phyloP scores from a whole-genome alignment of 331 rosid species.

The Erythrophleum ivorense region DNA sequence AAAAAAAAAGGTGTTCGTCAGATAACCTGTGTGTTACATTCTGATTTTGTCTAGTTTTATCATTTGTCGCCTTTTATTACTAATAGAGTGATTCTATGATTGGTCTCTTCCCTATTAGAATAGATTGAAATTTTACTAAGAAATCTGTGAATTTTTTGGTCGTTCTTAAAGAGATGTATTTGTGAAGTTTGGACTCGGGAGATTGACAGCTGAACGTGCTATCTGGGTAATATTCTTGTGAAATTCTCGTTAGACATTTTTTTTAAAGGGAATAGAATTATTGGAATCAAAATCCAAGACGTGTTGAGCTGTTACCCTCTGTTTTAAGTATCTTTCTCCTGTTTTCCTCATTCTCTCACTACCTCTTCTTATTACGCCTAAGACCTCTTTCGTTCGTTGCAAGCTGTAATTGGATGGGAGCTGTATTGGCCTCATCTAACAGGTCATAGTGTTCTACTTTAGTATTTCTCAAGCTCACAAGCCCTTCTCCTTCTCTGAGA shows the following conservation, averaged over 20 bases:
- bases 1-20: neutral
- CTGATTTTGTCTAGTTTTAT: constrained; percentile 34
- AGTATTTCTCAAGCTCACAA: neutral
- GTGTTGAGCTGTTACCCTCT: constrained; percentile 84
- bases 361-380: constrained; percentile 40
- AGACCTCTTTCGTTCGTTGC: constrained; percentile 53
- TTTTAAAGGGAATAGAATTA: neutral
- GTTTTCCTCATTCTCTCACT: constrained; percentile 1
- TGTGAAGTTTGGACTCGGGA: neutral
- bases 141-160: constrained; percentile 24
- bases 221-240: constrained; percentile 37
- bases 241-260: constrained; percentile 23
- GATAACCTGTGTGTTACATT: neutral
- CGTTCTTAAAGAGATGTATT: constrained; percentile 12
- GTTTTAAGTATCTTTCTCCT: constrained; percentile 31
- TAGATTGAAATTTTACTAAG: neutral
- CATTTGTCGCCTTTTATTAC: neutral
- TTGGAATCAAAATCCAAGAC: constrained; percentile 54
- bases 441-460: constrained; percentile 21
- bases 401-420: constrained; percentile 63
- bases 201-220: constrained; percentile 46
- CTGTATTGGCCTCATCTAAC: constrained; percentile 49
- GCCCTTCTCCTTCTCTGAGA: constrained; percentile 3
- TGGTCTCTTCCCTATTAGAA: constrained; percentile 11
- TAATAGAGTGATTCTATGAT: neutral